phyloP scores from a whole-genome alignment of 2,329 filamentous ascomycete genomes.

The Shiraia bambusicola region DNA sequence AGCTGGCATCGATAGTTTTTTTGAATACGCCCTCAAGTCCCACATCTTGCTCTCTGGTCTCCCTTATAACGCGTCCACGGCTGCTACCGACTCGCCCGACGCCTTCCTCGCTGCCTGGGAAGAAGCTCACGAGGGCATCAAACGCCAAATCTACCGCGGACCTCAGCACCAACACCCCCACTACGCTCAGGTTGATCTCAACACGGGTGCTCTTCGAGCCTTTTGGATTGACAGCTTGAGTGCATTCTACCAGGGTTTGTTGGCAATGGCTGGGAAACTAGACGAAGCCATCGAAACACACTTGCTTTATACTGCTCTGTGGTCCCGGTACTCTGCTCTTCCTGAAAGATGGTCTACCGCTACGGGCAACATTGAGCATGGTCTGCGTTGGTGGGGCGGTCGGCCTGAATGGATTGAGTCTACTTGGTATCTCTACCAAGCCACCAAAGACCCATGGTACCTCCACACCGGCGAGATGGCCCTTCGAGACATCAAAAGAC shows the following conservation, averaged over 20 bases:
- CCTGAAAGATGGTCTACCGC: slow-evolving; percentile 92
- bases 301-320: slow-evolving; percentile 86
- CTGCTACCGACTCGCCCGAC: slow-evolving; percentile 68
- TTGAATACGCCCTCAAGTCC: slow-evolving; percentile 95
- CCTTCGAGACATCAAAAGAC: slow-evolving; percentile 78
- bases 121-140: slow-evolving; percentile 81
- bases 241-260: slow-evolving; percentile 88
- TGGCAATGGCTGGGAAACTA: slow-evolving; percentile 82
- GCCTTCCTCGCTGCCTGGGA: slow-evolving; percentile 83
- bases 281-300: slow-evolving; percentile 91
- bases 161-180: slow-evolving; percentile 78
- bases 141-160: slow-evolving; percentile 84
- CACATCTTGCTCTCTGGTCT: slow-evolving; percentile 84
- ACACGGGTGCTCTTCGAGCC: slow-evolving; percentile 82
- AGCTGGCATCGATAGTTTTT: slow-evolving; percentile 96
- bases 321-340: slow-evolving; percentile 91
- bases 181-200: slow-evolving; percentile 86
- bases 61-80: slow-evolving; percentile 45
- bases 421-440: slow-evolving; percentile 92
- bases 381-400: slow-evolving; percentile 91
- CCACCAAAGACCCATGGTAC: slow-evolving; percentile 94
- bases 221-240: slow-evolving; percentile 96
- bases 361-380: slow-evolving; percentile 79
- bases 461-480: slow-evolving; percentile 96
- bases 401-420: slow-evolving; percentile 97